These are phyloP conservation scores for Lodderomyces theae DNA, from an alignment of 1,139 yeast species.

Conservation along the genomic window DNA sequence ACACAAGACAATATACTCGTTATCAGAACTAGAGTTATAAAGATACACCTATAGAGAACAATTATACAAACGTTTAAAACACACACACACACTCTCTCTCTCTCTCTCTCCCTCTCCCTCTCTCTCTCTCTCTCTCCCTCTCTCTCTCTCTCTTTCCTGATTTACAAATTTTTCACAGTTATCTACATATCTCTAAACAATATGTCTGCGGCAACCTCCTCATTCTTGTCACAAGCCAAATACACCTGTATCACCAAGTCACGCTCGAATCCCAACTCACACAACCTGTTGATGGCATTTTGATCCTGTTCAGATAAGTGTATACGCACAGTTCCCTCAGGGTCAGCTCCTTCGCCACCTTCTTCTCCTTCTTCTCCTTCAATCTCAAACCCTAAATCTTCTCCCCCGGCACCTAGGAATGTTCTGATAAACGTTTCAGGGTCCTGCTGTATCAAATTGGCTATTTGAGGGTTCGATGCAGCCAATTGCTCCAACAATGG, in stretches of 20 bases:
- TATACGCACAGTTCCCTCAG: slow-evolving; percentile 48
- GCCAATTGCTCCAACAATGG: slow-evolving; percentile 81
- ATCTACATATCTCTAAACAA: slow-evolving; percentile 61
- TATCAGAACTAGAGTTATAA: slow-evolving; percentile 16
- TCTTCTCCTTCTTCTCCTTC: slow-evolving; percentile 30
- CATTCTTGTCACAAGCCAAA: slow-evolving; percentile 97
- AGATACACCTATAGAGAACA: too few species aligned
- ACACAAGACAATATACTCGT: slow-evolving; percentile 20
- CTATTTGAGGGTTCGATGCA: slow-evolving; percentile 82
- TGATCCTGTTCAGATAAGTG: slow-evolving; percentile 80
- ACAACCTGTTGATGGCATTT: slow-evolving; percentile 80
- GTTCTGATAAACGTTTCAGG: slow-evolving; percentile 83
- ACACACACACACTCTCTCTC: slow-evolving; percentile 3
- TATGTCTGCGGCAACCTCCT: slow-evolving; percentile 92
- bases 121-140: too few species aligned
- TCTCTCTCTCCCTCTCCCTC: too few species aligned
- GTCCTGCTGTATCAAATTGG: slow-evolving; percentile 74
- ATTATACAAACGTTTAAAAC: background rate
- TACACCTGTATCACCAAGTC: slow-evolving; percentile 87
- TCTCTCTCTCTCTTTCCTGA: too few species aligned
- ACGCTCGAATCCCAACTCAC: slow-evolving; percentile 91
- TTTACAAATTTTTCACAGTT: too few species aligned
- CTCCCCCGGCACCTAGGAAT: slow-evolving; percentile 60
- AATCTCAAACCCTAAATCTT: slow-evolving; percentile 42
- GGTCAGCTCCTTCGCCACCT: slow-evolving; percentile 32